Conservation (phyloP, 108 stramenopile species). For the Nitzschia palea region DNA sequence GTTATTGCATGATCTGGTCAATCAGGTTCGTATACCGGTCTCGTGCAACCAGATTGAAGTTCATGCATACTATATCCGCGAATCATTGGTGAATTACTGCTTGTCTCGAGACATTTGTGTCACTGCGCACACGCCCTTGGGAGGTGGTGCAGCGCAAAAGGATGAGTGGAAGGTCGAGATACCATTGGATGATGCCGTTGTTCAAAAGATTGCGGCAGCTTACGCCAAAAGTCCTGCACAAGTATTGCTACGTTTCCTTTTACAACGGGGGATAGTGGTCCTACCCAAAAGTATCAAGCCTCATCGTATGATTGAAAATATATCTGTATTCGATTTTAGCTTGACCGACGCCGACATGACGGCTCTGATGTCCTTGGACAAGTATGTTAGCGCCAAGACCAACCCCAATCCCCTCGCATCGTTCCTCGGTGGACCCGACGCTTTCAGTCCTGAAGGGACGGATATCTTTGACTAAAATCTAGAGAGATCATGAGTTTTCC, state of each 20-base stretch:
- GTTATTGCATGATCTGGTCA: conserved; percentile 39
- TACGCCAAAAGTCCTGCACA: conserved; percentile 53
- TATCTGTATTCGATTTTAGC: conserved; percentile 35
- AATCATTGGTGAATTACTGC: conserved; percentile 71
- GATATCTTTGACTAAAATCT: conserved; percentile 34
- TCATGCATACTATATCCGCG: conserved; percentile 74
- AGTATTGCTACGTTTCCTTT: conserved; percentile 64
- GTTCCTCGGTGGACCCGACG: conserved; percentile 24
- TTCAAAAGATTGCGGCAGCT: conserved; percentile 21
- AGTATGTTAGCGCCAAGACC: conserved; percentile 29
- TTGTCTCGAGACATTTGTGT: conserved; percentile 56
- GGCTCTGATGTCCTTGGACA: conserved; percentile 16
- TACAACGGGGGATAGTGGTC: conserved; percentile 45
- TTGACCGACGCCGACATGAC: conserved; percentile 34
- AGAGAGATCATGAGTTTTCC: no score
- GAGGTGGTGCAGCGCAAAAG: conserved; percentile 62
- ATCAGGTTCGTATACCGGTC: conserved; percentile 54
- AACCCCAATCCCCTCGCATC: conserved; percentile 26
- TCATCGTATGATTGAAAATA: conserved; percentile 25
- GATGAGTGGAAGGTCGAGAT: conserved; percentile 39
- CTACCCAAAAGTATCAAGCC: conserved; percentile 57
- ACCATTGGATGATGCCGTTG: conserved; percentile 20
- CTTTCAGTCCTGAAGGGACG: conserved; percentile 14
- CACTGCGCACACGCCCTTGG: conserved; percentile 74
- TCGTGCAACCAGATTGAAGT: conserved; percentile 84